A percentile compares a stretch with the other conserved stretches of the same genome.
These are phyloP conservation scores for Claviceps purpurea DNA, from an alignment of 2,329 filamentous ascomycete genomes.

Conservation along the genomic window DNA sequence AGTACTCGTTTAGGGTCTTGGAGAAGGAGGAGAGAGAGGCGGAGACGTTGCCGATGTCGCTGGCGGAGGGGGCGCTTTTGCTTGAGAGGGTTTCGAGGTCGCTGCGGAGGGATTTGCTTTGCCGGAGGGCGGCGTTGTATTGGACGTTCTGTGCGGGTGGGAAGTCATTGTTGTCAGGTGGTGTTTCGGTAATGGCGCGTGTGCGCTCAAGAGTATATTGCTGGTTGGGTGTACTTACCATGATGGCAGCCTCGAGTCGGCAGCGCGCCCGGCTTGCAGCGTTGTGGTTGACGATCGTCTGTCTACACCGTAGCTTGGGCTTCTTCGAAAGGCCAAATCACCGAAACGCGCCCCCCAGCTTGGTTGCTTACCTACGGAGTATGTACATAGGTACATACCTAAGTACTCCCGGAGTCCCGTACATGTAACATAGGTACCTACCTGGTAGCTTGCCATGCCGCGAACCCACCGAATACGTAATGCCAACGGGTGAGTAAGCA, in stretches of 20 bases:
- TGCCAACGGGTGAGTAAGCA: too few relatives aligned
- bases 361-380: too few relatives aligned
- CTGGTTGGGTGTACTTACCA: neutral
- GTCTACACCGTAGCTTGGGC: too few relatives aligned
- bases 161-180: neutral
- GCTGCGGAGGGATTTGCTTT: conserved; percentile 65
- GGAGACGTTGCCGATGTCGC: conserved; percentile 54
- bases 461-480: too few relatives aligned
- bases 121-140: conserved; percentile 76
- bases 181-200: neutral
- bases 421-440: too few relatives aligned
- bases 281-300: neutral
- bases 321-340: too few relatives aligned
- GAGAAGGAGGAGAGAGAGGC: conserved; percentile 67
- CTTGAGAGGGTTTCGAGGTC: conserved; percentile 60
- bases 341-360: too few relatives aligned
- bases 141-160: conserved; percentile 52
- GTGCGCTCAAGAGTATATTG: neutral
- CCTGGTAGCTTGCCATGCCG: too few relatives aligned
- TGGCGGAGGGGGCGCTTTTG: conserved; percentile 46
- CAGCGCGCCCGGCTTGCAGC: neutral
- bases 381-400: too few relatives aligned
- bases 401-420: too few relatives aligned
- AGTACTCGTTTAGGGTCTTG: conserved; percentile 87
- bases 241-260: neutral